Evolutionary conservation across 805 yeast species (phyloP).

Genomic region (Cyberlindnera euphorbiae): DNA sequence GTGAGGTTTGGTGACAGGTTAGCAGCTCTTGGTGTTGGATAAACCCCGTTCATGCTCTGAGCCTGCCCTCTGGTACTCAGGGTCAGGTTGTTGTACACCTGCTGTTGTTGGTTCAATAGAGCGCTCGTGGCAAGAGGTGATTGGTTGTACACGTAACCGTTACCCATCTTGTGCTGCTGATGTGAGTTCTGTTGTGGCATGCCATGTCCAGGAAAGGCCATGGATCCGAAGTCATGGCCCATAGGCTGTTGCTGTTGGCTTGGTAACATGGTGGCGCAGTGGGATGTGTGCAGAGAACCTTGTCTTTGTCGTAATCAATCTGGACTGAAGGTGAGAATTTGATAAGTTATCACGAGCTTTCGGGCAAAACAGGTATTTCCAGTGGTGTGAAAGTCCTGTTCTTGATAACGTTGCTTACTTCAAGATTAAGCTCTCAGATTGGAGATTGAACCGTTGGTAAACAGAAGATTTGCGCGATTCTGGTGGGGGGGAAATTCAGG

Average conservation of each 20-base stretch:
- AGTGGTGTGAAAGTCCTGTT: too few relatives aligned
- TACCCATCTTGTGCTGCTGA: slow-evolving; percentile 12
- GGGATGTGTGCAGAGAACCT: too few relatives aligned
- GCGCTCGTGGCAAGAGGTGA: slow-evolving; percentile 15
- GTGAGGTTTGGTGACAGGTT: slow-evolving; percentile 21
- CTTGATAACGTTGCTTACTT: too few relatives aligned
- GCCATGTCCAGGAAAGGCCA: slow-evolving; percentile 4
- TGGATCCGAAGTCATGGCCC: slow-evolving; percentile 13
- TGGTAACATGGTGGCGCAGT: slow-evolving; percentile 6
- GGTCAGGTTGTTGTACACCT: slow-evolving; percentile 21
- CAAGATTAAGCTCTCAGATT: too few relatives aligned
- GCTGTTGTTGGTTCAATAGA: slow-evolving; percentile 13
- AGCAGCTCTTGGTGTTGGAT: slow-evolving; percentile 20
- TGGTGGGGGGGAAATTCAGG: too few relatives aligned
- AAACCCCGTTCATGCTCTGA: slow-evolving; percentile 7
- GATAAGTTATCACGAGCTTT: too few relatives aligned
- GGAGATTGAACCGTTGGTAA: too few relatives aligned
- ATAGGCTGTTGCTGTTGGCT: slow-evolving; percentile 9
- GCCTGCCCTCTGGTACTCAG: slow-evolving; percentile 16
- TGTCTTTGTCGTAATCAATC: too few relatives aligned
- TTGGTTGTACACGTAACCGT: slow-evolving; percentile 13
- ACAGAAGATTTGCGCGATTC: too few relatives aligned
- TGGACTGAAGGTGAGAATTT: too few relatives aligned
- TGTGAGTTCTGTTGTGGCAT: slow-evolving; percentile 6
- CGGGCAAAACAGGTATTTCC: too few relatives aligned